phyloP scores from a whole-genome alignment of 176 grass and related monocot species.

The Phragmites australis region DNA sequence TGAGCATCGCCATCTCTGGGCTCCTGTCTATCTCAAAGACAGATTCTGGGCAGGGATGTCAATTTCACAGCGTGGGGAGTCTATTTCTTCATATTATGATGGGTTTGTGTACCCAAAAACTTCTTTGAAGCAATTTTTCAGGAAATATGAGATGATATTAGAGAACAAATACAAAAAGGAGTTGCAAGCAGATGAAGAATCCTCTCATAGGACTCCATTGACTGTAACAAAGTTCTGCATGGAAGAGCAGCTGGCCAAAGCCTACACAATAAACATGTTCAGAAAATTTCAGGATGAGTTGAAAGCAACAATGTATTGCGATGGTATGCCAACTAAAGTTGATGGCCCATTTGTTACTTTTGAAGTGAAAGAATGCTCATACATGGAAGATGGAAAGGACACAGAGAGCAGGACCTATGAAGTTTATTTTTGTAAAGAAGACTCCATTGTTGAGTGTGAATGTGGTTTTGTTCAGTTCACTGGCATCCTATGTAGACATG shows the following conservation, averaged over 20 bases:
- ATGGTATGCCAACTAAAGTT: slow-evolving; percentile 70
- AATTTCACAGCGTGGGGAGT: slow-evolving; percentile 58
- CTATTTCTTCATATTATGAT: slow-evolving; percentile 82
- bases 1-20: slow-evolving; percentile 75
- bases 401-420: slow-evolving; percentile 69
- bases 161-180: slow-evolving; percentile 94
- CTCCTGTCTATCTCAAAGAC: slow-evolving; percentile 77
- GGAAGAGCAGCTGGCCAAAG: slow-evolving; percentile 90
- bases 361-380: slow-evolving; percentile 89
- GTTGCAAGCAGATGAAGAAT: slow-evolving; percentile 82
- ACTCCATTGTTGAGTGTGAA: slow-evolving; percentile 61
- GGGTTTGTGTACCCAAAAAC: slow-evolving; percentile 92
- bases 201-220: slow-evolving; percentile 78
- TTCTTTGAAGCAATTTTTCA: slow-evolving; percentile 91
- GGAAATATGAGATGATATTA: slow-evolving; percentile 82
- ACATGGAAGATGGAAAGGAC: slow-evolving; percentile 82
- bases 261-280: slow-evolving; percentile 92
- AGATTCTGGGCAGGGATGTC: slow-evolving; percentile 93
- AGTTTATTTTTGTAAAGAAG: slow-evolving; percentile 71
- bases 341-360: slow-evolving; percentile 59
- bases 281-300: slow-evolving; percentile 95
- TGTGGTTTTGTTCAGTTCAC: slow-evolving; percentile 85
- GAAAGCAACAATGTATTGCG: slow-evolving; percentile 97
- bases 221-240: slow-evolving; percentile 95
- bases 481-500: slow-evolving; percentile 91